Percentiles rank a stretch among this genome's conserved stretches.
These are phyloP conservation scores for Phytopythium kandeliae DNA, from an alignment of 352 stramenopile genomes.

Conservation along the genomic window DNA sequence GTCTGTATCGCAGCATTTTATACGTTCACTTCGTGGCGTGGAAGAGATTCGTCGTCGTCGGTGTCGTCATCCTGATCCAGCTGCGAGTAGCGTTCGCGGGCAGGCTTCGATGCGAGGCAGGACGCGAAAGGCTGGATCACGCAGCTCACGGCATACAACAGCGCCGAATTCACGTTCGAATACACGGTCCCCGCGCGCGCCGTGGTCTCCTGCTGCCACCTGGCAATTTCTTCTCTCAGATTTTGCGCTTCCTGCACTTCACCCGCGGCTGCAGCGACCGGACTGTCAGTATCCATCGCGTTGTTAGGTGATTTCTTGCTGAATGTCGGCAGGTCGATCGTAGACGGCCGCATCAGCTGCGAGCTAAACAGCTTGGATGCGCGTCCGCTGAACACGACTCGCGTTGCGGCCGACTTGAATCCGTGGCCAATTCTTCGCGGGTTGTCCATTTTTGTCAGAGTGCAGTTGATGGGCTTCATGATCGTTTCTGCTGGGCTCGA, in stretches of 20 bases:
- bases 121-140: conserved; percentile 26
- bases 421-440: conserved; percentile 7
- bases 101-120: conserved; percentile 23
- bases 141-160: conserved; percentile 22
- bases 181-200: conserved; percentile 23
- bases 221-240: conserved; percentile 39
- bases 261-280: conserved; percentile 19
- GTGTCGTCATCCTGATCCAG: conserved; percentile 31
- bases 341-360: conserved; percentile 54
- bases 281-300: conserved; percentile 10
- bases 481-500: conserved; percentile 22
- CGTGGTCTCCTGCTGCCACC: conserved; percentile 31
- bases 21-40: conserved; percentile 5
- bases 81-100: conserved; percentile 20
- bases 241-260: conserved; percentile 23
- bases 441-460: conserved; percentile 36
- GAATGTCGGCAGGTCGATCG: conserved; percentile 34
- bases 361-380: conserved; percentile 73
- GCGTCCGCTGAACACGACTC: conserved; percentile 62
- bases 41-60: conserved; percentile 16
- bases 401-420: conserved; percentile 15
- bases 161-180: conserved; percentile 18
- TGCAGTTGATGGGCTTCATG: conserved; percentile 34
- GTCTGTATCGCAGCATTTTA: not conserved
- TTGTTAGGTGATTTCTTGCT: conserved; percentile 11